phyloP scores from a whole-genome alignment of 495 filamentous ascomycete genomes.

The Aspergillus asperescens region DNA sequence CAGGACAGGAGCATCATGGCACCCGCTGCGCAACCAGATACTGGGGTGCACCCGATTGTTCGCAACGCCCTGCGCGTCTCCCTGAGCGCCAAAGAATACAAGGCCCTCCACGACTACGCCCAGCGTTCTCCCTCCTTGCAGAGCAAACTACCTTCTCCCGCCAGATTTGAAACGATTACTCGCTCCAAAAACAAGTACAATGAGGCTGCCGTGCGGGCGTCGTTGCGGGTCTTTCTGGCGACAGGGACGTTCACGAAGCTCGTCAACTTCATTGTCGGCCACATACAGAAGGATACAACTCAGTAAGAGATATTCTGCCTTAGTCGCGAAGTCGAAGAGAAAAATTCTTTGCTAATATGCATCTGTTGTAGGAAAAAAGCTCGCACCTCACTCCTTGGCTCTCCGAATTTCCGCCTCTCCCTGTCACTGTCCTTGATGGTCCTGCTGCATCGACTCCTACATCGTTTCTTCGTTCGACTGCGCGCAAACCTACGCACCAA shows the following conservation, averaged over 20 bases:
- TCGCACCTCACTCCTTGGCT: slow-evolving; percentile 56
- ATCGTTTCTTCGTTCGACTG: slow-evolving; percentile 81
- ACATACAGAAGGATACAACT: slow-evolving; percentile 36
- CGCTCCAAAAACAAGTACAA: slow-evolving; percentile 64
- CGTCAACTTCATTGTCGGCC: slow-evolving; percentile 52
- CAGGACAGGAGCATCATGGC: slow-evolving; percentile 14
- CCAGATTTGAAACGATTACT: slow-evolving; percentile 47
- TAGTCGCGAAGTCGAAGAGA: not conserved
- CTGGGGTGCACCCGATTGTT: slow-evolving; percentile 22
- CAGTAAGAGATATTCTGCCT: slow-evolving; percentile 22
- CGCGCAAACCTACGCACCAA: slow-evolving; percentile 71
- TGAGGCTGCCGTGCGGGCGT: slow-evolving; percentile 69
- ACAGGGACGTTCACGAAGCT: slow-evolving; percentile 65
- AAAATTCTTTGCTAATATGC: slow-evolving; percentile 1
- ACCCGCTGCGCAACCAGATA: slow-evolving; percentile 10
- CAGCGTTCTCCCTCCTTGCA: slow-evolving; percentile 54
- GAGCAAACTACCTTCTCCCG: slow-evolving; percentile 54
- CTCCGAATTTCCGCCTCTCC: slow-evolving; percentile 69
- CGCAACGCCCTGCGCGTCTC: slow-evolving; percentile 80
- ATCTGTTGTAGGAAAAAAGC: slow-evolving; percentile 28
- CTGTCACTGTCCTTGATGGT: slow-evolving; percentile 77
- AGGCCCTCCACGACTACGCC: slow-evolving; percentile 70
- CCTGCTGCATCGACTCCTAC: slow-evolving; percentile 79
- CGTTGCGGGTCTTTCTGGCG: slow-evolving; percentile 68
- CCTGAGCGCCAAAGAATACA: slow-evolving; percentile 79